These are phyloP conservation scores for Talaromyces amestolkiae DNA, from an alignment of 2,329 filamentous ascomycete genomes.

Conservation along the genomic window DNA sequence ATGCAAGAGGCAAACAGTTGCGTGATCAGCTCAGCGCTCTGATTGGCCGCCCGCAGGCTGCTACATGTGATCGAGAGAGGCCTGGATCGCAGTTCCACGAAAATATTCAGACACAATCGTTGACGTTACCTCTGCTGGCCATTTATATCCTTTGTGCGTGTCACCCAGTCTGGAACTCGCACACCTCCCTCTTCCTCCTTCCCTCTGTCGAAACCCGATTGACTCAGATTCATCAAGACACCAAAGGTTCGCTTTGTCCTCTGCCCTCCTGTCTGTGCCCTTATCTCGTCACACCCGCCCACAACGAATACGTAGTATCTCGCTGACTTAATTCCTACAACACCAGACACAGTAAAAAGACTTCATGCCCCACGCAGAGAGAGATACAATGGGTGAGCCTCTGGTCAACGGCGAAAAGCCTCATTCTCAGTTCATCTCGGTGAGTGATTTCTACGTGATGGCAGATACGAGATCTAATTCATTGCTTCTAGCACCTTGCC, in stretches of 20 bases:
- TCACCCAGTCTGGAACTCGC: not conserved
- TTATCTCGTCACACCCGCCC: not conserved
- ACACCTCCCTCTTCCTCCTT: not conserved
- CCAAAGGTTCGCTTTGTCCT: not conserved
- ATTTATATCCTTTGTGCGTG: conserved; percentile 5
- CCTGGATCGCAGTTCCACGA: conserved; percentile 8
- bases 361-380: conserved; percentile 51
- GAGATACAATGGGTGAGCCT: conserved; percentile 46
- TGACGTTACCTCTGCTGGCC: conserved; percentile 9
- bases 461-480: not conserved
- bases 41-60: conserved; percentile 4
- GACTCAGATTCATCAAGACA: not conserved
- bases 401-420: conserved; percentile 52
- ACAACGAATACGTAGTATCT: not conserved
- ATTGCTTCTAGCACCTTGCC: conserved; percentile 65
- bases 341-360: not conserved
- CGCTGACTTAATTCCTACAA: not conserved
- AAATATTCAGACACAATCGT: conserved; percentile 1
- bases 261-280: not conserved
- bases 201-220: not conserved
- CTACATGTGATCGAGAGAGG: conserved; percentile 15
- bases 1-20: conserved; percentile 18
- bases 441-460: conserved; percentile 23
- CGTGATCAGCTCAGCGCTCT: conserved; percentile 1
- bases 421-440: conserved; percentile 48